Conservation (phyloP, 352 stramenopile genomes). For the Pythium phragmiticola region DNA sequence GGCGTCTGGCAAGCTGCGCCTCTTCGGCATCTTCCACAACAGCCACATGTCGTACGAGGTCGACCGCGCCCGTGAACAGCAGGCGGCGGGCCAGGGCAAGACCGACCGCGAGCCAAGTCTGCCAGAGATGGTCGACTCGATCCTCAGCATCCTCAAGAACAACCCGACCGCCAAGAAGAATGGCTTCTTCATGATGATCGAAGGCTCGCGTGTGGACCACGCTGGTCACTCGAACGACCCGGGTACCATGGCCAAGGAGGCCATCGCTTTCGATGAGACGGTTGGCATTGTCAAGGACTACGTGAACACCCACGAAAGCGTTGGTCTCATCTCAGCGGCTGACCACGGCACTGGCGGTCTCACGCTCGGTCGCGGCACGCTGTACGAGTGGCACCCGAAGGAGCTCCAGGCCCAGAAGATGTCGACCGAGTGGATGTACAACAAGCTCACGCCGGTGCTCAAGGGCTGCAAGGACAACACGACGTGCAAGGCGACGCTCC, state of each 20-base stretch:
- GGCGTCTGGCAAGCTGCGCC: slow-evolving; percentile 42
- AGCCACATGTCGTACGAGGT: slow-evolving; percentile 74
- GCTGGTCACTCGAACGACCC: slow-evolving; percentile 68
- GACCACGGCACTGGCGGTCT: slow-evolving; percentile 70
- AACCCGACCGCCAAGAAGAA: slow-evolving; percentile 72
- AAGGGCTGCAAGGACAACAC: slow-evolving; percentile 41
- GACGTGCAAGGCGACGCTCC: slow-evolving; percentile 44
- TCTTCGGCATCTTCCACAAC: slow-evolving; percentile 62
- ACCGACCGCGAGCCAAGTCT: slow-evolving; percentile 51
- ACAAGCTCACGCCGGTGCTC: slow-evolving; percentile 37
- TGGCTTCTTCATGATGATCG: slow-evolving; percentile 77
- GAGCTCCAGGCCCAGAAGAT: slow-evolving; percentile 50
- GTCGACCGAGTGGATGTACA: slow-evolving; percentile 58
- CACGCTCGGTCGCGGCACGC: slow-evolving; percentile 43
- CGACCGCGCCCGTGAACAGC: slow-evolving; percentile 41
- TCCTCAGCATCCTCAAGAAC: slow-evolving; percentile 60
- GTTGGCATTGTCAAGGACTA: slow-evolving; percentile 65
- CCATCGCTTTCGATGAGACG: slow-evolving; percentile 67
- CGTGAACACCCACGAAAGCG: slow-evolving; percentile 47
- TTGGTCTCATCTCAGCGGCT: slow-evolving; percentile 50
- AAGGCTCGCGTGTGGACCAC: slow-evolving; percentile 70
- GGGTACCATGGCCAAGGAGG: slow-evolving; percentile 64
- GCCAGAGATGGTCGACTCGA: slow-evolving; percentile 61
- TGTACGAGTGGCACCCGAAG: slow-evolving; percentile 56
- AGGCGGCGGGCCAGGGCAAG: slow-evolving; percentile 34